Percentiles rank a stretch among this genome's conserved stretches.
phyloP scores from a whole-genome alignment of 1,284 basidiomycete genomes.

The Cronartium ribicola region DNA sequence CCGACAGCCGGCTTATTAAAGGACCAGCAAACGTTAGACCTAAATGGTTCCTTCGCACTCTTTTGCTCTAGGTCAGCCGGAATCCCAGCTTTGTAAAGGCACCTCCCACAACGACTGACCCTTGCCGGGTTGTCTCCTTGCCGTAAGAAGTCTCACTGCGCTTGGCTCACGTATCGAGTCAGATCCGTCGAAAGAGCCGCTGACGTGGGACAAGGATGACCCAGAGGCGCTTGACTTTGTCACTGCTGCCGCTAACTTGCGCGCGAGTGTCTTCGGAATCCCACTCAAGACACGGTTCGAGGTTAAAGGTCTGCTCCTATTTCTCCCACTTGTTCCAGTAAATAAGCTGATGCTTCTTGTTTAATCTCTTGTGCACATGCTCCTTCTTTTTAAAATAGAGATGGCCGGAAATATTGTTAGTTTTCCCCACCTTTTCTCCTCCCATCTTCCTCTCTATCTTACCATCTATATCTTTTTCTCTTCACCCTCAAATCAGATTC shows the following conservation, averaged over 20 bases:
- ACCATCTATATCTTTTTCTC: constrained; percentile 1
- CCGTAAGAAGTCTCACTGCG: constrained; percentile 62
- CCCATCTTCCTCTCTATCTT: not conserved
- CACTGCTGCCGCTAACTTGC: constrained; percentile 85
- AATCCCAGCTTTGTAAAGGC: too few species aligned
- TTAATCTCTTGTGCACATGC: not conserved
- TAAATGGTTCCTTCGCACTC: constrained; percentile 25
- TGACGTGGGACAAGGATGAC: constrained; percentile 97
- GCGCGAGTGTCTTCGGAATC: constrained; percentile 85
- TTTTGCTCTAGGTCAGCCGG: constrained; percentile 33
- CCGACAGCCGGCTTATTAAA: constrained; percentile 1
- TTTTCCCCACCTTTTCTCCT: not conserved
- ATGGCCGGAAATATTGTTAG: constrained; percentile 91
- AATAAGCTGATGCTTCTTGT: not conserved
- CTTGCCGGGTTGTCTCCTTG: constrained; percentile 22
- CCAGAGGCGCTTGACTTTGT: constrained; percentile 95
- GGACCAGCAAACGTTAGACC: constrained; percentile 27
- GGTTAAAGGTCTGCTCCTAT: constrained; percentile 69
- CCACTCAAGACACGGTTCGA: constrained; percentile 86
- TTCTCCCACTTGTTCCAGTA: constrained; percentile 26
- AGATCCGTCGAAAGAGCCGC: constrained; percentile 63
- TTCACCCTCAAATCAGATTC: constrained; percentile 57
- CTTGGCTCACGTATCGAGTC: constrained; percentile 68
- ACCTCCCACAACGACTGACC: constrained; percentile 2
- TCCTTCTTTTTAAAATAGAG: constrained; percentile 58